Percentiles rank a stretch among this genome's conserved stretches.
These are phyloP conservation scores for Fusarium nisikadoi DNA, from an alignment of 2,329 filamentous ascomycete genomes.

Conservation along the genomic window DNA sequence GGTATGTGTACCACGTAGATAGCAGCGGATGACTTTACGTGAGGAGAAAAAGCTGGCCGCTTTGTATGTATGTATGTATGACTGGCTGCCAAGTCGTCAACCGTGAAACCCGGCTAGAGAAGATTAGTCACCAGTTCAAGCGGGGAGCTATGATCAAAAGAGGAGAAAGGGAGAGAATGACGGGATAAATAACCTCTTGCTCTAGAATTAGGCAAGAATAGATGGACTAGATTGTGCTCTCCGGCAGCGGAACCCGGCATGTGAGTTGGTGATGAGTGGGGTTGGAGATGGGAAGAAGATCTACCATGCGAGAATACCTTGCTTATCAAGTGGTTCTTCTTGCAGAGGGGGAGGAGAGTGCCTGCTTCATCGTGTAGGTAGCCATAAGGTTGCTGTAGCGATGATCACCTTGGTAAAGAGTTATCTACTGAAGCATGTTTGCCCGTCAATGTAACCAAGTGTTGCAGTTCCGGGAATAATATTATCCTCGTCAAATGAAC, in stretches of 20 bases:
- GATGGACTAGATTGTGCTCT: neutral
- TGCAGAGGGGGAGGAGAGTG: neutral
- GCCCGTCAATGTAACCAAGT: neutral
- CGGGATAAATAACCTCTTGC: neutral
- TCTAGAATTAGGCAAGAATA: slow-evolving; percentile 17
- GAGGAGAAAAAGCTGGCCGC: neutral
- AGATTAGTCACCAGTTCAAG: neutral
- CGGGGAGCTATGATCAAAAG: neutral
- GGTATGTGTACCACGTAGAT: neutral
- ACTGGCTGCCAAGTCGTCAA: neutral
- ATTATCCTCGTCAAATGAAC: neutral
- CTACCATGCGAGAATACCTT: neutral
- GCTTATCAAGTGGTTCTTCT: neutral
- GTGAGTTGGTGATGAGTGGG: slow-evolving; percentile 4
- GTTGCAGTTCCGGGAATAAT: slow-evolving; percentile 4
- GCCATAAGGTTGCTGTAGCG: neutral
- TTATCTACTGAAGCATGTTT: neutral
- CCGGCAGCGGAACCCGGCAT: slow-evolving; percentile 27
- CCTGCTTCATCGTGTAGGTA: neutral
- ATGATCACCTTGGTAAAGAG: neutral
- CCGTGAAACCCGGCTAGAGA: neutral
- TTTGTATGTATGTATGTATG: neutral
- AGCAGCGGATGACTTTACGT: neutral
- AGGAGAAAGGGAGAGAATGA: neutral
- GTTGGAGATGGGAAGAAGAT: slow-evolving; percentile 7